Evolutionary conservation across 805 yeast species (phyloP).

Genomic region (Myxozyma neotropica): DNA sequence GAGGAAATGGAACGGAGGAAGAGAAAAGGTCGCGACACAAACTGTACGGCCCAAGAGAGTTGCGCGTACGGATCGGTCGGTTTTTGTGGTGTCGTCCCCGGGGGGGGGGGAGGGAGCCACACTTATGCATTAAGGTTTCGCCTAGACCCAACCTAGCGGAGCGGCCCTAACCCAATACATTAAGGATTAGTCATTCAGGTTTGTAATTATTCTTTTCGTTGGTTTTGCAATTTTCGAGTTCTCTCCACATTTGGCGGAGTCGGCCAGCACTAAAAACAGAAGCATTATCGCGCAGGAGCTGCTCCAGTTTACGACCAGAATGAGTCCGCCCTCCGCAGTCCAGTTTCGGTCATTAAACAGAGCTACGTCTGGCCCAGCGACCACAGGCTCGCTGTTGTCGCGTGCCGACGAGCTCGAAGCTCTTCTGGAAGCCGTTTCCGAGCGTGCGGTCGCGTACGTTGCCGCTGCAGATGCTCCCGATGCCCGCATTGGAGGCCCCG

Average conservation of each 20-base stretch:
- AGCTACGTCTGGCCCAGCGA: too few species aligned
- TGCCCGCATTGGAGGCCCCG: conserved; percentile 50
- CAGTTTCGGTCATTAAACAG: not conserved
- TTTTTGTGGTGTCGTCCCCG: too few species aligned
- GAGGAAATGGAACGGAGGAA: not conserved
- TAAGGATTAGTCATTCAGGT: not conserved
- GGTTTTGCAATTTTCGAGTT: too few species aligned
- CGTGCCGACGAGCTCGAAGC: conserved; percentile 54
- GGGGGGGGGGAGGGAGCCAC: too few species aligned
- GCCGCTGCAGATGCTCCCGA: conserved; percentile 48
- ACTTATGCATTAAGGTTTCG: conserved; percentile 9
- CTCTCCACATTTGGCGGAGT: too few species aligned
- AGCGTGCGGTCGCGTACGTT: conserved; percentile 55
- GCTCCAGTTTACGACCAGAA: not conserved
- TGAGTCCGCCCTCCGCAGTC: conserved; percentile 5
- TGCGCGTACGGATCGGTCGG: too few species aligned
- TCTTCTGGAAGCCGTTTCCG: conserved; percentile 52
- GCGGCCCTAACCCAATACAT: conserved; percentile 7
- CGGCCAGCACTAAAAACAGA: too few species aligned
- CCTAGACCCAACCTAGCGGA: not conserved
- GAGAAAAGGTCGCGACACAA: too few species aligned
- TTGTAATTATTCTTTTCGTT: too few species aligned
- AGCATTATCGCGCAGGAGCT: too few species aligned
- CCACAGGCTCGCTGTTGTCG: too few species aligned
- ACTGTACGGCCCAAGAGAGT: too few species aligned